A percentile compares a stretch with the other conserved stretches of the same genome.
These are phyloP conservation scores for Ogataea neopini DNA, from an alignment of 805 yeast genomes.

Conservation along the genomic window DNA sequence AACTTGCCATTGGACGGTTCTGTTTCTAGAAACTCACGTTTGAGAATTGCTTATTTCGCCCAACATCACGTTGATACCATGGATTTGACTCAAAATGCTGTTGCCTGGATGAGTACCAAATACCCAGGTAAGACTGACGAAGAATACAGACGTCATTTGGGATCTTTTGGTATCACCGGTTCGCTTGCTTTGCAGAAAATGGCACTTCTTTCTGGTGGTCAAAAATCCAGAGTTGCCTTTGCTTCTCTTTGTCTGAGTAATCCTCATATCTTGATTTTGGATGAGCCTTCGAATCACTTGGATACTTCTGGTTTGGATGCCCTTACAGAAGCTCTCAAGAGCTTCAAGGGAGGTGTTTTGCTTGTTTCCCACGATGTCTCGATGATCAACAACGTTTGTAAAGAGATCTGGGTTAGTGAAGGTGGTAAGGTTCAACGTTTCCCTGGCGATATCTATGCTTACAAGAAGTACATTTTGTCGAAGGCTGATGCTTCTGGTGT, in stretches of 20 bases:
- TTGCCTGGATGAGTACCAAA: constrained; percentile 86
- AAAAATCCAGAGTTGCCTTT: constrained; percentile 96
- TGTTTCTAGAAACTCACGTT: constrained; percentile 76
- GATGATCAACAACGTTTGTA: constrained; percentile 84
- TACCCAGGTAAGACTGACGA: constrained; percentile 95
- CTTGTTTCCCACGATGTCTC: constrained; percentile 98
- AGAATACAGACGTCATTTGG: constrained; percentile 94
- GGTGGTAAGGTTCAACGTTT: constrained; percentile 75
- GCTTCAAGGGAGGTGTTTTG: constrained; percentile 91
- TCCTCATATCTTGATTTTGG: constrained; percentile 90
- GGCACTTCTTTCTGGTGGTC: constrained; percentile 93
- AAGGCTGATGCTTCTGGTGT: constrained; percentile 85
- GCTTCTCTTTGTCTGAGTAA: constrained; percentile 88
- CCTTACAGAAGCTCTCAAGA: constrained; percentile 80
- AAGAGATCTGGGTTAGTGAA: constrained; percentile 95
- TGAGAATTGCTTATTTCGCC: constrained; percentile 95
- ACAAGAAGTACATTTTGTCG: constrained; percentile 82
- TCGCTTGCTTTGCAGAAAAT: constrained; percentile 89
- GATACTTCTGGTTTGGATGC: constrained; percentile 99
- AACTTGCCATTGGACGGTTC: constrained; percentile 75
- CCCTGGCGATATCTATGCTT: constrained; percentile 81
- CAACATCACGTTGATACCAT: constrained; percentile 98
- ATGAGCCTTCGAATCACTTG: constrained; percentile 98
- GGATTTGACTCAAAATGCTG: constrained; percentile 85
- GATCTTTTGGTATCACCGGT: constrained; percentile 97